Percentiles rank a stretch among this genome's conserved stretches.
These are phyloP conservation scores for Sclerotinia spermophila DNA, from an alignment of 2,329 filamentous ascomycete genomes.

Conservation along the genomic window DNA sequence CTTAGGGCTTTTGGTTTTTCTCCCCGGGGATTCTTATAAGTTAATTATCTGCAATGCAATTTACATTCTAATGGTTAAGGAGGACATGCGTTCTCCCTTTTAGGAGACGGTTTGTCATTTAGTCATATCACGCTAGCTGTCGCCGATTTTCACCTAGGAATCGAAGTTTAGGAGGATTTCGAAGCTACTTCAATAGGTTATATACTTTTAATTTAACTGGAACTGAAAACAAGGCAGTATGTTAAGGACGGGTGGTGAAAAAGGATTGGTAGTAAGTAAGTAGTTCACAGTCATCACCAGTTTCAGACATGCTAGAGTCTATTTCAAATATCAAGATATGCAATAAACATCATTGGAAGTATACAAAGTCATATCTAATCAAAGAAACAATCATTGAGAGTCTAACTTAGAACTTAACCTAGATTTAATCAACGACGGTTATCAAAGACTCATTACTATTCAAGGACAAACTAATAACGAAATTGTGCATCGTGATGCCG, in stretches of 20 bases:
- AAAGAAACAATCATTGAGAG: too few relatives aligned
- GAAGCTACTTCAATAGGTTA: too few relatives aligned
- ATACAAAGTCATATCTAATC: neutral
- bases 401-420: too few relatives aligned
- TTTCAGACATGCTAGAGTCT: neutral
- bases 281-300: neutral
- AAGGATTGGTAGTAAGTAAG: neutral
- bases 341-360: neutral
- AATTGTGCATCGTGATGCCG: neutral
- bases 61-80: neutral
- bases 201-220: neutral
- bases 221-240: neutral
- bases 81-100: too few relatives aligned
- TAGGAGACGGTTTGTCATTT: too few relatives aligned
- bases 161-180: too few relatives aligned
- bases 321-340: neutral
- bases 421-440: neutral
- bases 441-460: neutral
- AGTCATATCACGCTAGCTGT: too few relatives aligned
- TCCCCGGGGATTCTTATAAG: neutral
- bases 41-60: neutral
- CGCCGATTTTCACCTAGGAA: rapidly evolving
- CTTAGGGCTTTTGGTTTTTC: neutral
- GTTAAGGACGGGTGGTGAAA: neutral
- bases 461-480: neutral